phyloP scores from a whole-genome alignment of 805 yeast species.

The Cyberlindnera bimundalis region DNA sequence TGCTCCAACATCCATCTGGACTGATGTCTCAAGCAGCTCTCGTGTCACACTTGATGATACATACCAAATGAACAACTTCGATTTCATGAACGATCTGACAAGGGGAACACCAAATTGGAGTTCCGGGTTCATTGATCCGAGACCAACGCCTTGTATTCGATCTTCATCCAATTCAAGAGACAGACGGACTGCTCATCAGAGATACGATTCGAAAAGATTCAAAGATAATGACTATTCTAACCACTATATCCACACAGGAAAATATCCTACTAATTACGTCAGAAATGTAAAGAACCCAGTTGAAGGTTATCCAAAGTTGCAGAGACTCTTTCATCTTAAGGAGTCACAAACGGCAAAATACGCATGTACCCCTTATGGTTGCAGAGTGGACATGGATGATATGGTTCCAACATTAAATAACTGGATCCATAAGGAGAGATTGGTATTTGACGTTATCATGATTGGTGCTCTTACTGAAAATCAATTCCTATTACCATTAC shows the following conservation, averaged over 20 bases:
- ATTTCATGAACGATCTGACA: constrained; percentile 2
- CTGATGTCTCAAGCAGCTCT: constrained; percentile 13
- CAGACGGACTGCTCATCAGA: not conserved
- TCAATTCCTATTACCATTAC: constrained; percentile 59
- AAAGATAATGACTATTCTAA: constrained; percentile 73
- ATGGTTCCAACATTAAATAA: constrained; percentile 54
- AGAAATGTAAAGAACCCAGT: constrained; percentile 64
- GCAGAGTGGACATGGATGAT: constrained; percentile 45
- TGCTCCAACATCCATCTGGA: constrained; percentile 10
- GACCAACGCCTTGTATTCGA: not conserved
- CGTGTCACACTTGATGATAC: constrained; percentile 8
- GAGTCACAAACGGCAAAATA: constrained; percentile 49
- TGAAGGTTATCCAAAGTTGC: constrained; percentile 84
- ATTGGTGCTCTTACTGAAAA: constrained; percentile 80
- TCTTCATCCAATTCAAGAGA: not conserved
- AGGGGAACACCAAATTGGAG: constrained; percentile 9
- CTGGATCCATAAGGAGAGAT: constrained; percentile 57
- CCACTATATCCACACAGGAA: constrained; percentile 59
- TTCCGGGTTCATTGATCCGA: not conserved
- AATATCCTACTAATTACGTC: constrained; percentile 59
- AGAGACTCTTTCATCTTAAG: constrained; percentile 63
- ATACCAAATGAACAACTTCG: not conserved
- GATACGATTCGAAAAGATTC: constrained; percentile 19
- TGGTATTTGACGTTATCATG: constrained; percentile 88
- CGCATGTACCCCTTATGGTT: constrained; percentile 65